phyloP scores from a whole-genome alignment of 139 green algal genomes.

The Chlorella sp. region DNA sequence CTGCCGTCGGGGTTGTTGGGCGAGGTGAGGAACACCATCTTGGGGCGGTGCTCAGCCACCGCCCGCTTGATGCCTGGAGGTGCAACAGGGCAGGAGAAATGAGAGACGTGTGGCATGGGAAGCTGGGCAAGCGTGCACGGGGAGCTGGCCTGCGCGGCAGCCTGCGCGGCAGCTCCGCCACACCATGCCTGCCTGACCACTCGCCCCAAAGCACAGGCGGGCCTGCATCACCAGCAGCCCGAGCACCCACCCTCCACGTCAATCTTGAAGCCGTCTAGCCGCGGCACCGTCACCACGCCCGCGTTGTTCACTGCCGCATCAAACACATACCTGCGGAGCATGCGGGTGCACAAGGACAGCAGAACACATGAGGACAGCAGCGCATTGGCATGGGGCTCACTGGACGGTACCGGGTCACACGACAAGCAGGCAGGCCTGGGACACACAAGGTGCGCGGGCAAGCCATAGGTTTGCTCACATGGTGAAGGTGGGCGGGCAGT shows the following conservation, averaged over 20 bases:
- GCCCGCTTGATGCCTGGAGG: constrained; percentile 65
- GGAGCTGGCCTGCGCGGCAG: neutral
- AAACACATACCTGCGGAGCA: constrained; percentile 82
- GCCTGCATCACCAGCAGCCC: neutral
- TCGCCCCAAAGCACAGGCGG: neutral
- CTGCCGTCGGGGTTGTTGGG: constrained; percentile 99
- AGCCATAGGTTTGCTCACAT: too few species aligned
- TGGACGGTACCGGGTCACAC: too few species aligned
- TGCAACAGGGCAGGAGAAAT: too few species aligned
- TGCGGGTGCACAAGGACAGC: too few species aligned
- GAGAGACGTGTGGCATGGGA: neutral
- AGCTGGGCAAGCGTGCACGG: neutral
- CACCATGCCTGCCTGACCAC: neutral
- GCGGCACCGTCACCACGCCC: constrained; percentile 83
- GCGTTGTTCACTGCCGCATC: constrained; percentile 95
- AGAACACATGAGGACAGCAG: too few species aligned
- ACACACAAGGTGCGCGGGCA: too few species aligned
- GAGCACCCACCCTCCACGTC: constrained; percentile 79
- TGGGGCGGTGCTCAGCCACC: constrained; percentile 84
- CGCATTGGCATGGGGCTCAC: too few species aligned
- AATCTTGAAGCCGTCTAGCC: constrained; percentile 84
- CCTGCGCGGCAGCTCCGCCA: neutral
- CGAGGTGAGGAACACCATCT: constrained; percentile 98
- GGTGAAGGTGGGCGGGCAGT: constrained; percentile 95
- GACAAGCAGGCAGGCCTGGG: too few species aligned